Evolutionary conservation across 495 filamentous ascomycete species (phyloP).

Genomic region (Rusavskia elegans): DNA sequence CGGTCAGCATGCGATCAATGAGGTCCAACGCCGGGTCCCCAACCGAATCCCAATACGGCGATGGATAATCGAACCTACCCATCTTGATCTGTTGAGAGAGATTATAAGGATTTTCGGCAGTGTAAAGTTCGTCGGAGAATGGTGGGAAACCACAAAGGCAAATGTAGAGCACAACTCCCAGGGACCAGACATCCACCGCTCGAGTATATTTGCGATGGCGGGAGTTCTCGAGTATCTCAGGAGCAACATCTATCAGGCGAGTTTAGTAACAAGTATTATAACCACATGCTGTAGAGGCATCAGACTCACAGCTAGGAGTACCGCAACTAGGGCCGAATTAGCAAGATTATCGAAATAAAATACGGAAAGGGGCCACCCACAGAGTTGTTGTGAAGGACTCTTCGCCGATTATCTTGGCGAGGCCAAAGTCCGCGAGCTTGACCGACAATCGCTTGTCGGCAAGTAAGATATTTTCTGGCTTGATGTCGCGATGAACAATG

Average conservation of each 20-base stretch:
- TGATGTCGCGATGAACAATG: slow-evolving; percentile 96
- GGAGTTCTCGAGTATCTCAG: slow-evolving; percentile 75
- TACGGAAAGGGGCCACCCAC: slow-evolving; percentile 23
- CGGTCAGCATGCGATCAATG: slow-evolving; percentile 88
- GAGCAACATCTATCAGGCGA: slow-evolving; percentile 57
- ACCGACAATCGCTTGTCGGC: slow-evolving; percentile 68
- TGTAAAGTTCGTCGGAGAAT: slow-evolving; percentile 85
- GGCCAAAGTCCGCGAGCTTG: slow-evolving; percentile 92
- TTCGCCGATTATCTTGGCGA: slow-evolving; percentile 97
- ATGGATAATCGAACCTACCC: slow-evolving; percentile 85
- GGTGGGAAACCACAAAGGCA: slow-evolving; percentile 96
- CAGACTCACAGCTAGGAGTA: slow-evolving; percentile 65
- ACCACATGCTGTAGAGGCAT: neutral
- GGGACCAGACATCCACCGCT: slow-evolving; percentile 92
- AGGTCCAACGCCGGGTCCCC: slow-evolving; percentile 81
- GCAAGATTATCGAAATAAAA: neutral
- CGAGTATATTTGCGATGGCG: slow-evolving; percentile 77
- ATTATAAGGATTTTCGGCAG: slow-evolving; percentile 61
- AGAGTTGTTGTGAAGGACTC: slow-evolving; percentile 96
- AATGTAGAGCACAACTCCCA: slow-evolving; percentile 98
- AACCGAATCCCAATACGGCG: slow-evolving; percentile 93
- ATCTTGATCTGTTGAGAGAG: slow-evolving; percentile 82
- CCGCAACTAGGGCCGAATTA: slow-evolving; percentile 44
- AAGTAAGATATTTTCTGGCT: slow-evolving; percentile 94
- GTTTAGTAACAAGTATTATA: slow-evolving; percentile 11